Percentiles rank a stretch among this genome's conserved stretches.
phyloP scores from a whole-genome alignment of 805 yeast species.

The Dipodascus geniculatus region DNA sequence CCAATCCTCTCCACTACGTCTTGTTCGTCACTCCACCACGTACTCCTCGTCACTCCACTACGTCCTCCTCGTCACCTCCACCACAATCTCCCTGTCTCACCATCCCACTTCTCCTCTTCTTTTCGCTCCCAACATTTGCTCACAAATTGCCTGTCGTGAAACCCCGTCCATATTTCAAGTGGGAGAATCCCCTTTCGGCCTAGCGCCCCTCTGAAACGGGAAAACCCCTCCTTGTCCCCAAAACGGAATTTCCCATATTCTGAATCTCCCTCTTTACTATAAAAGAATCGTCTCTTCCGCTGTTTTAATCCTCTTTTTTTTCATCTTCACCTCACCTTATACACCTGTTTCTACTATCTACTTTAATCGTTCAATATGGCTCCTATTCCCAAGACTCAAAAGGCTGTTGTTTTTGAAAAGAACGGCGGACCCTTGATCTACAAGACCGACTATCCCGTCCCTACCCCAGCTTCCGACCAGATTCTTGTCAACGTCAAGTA shows the following conservation, averaged over 20 bases:
- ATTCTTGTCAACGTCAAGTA: conserved; percentile 70
- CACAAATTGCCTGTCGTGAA: background rate
- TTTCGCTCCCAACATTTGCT: background rate
- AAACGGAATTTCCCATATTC: background rate
- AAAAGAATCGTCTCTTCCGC: no score
- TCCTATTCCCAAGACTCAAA: conserved; percentile 48
- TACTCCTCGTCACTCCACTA: no score
- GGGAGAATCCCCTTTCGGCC: background rate
- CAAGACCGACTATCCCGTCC: conserved; percentile 62
- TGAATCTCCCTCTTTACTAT: no score
- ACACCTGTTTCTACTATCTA: background rate
- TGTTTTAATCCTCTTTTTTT: background rate
- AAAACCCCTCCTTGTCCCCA: background rate
- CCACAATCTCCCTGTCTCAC: no score
- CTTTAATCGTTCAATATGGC: background rate
- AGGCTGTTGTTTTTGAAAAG: conserved; percentile 54
- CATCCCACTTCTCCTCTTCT: background rate
- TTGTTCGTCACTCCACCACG: no score
- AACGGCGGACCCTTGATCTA: conserved; percentile 49
- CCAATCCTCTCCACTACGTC: no score
- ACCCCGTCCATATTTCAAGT: background rate
- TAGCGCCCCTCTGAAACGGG: background rate
- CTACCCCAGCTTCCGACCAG: conserved; percentile 66
- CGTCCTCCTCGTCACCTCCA: no score
- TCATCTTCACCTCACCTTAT: background rate